These are phyloP conservation scores for Ustilago vetiveriae DNA, from an alignment of 1,284 basidiomycete genomes.

Conservation along the genomic window DNA sequence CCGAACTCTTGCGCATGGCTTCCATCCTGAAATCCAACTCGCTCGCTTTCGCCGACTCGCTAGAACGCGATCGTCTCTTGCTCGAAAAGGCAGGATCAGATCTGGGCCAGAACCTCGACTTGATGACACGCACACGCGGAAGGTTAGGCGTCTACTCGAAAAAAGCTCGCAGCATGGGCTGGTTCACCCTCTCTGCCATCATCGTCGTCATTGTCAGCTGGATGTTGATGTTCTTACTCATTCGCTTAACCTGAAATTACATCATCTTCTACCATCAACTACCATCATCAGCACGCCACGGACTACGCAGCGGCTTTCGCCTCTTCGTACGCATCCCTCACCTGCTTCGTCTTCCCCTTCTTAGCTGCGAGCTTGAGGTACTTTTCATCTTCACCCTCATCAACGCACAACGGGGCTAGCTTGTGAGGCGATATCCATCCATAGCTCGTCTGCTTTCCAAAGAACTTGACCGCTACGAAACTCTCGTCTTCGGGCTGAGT, in stretches of 20 bases:
- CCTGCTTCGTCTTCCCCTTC: slow-evolving; percentile 16
- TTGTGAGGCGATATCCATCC: slow-evolving; percentile 18
- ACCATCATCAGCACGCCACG: too few species aligned
- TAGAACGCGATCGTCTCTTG: slow-evolving; percentile 63
- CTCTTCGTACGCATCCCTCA: slow-evolving; percentile 29
- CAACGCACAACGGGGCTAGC: slow-evolving; percentile 5
- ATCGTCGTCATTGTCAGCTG: slow-evolving; percentile 59
- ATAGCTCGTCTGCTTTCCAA: slow-evolving; percentile 21
- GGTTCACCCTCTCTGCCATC: slow-evolving; percentile 62
- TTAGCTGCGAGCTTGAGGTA: slow-evolving; percentile 20
- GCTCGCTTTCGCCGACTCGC: slow-evolving; percentile 58
- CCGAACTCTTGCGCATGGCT: slow-evolving; percentile 65
- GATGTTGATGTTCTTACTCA: slow-evolving; percentile 65
- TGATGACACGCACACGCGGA: slow-evolving; percentile 66
- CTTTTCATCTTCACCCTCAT: slow-evolving; percentile 17
- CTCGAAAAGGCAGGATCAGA: slow-evolving; percentile 58
- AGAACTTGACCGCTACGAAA: slow-evolving; percentile 26
- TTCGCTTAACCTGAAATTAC: slow-evolving; percentile 54
- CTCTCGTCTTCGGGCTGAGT: neutral
- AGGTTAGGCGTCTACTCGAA: slow-evolving; percentile 60
- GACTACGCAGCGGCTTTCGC: slow-evolving; percentile 4
- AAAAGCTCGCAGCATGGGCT: slow-evolving; percentile 64
- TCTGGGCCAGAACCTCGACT: slow-evolving; percentile 56
- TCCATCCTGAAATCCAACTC: slow-evolving; percentile 60
- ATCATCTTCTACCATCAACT: neutral